These are phyloP conservation scores for Fragaria ananassa DNA, from an alignment of 306 rosid species.

Conservation along the genomic window DNA sequence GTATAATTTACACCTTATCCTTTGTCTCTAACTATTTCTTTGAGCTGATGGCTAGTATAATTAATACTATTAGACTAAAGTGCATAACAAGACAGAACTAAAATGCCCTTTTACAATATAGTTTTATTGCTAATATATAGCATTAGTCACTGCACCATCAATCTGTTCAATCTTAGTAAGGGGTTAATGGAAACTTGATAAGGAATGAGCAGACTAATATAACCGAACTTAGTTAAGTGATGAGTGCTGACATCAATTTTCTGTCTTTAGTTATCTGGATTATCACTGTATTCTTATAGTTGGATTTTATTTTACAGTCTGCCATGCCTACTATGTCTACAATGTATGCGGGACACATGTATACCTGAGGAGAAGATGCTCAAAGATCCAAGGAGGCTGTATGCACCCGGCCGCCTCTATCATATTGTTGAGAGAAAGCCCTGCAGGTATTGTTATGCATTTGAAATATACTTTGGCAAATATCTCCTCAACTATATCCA, in stretches of 20 bases:
- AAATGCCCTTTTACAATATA: background rate
- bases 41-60: background rate
- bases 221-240: background rate
- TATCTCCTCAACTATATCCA: background rate
- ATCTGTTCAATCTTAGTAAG: background rate
- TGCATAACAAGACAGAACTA: too few species aligned
- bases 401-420: conserved; percentile 93
- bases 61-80: background rate
- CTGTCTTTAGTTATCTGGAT: background rate
- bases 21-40: background rate
- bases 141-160: background rate
- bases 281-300: background rate
- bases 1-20: conserved; percentile 33
- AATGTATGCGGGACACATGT: conserved; percentile 88
- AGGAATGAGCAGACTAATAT: background rate
- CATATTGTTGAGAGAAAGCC: conserved; percentile 94
- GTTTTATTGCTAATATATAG: background rate
- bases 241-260: conserved; percentile 1
- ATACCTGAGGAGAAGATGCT: conserved; percentile 75
- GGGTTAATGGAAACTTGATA: background rate
- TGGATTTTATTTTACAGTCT: conserved; percentile 47
- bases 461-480: conserved; percentile 9
- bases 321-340: conserved; percentile 78
- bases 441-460: conserved; percentile 51
- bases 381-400: conserved; percentile 93